Evolutionary conservation across 441 rosid species (phyloP).

Genomic region (Macaranga tanarius): DNA sequence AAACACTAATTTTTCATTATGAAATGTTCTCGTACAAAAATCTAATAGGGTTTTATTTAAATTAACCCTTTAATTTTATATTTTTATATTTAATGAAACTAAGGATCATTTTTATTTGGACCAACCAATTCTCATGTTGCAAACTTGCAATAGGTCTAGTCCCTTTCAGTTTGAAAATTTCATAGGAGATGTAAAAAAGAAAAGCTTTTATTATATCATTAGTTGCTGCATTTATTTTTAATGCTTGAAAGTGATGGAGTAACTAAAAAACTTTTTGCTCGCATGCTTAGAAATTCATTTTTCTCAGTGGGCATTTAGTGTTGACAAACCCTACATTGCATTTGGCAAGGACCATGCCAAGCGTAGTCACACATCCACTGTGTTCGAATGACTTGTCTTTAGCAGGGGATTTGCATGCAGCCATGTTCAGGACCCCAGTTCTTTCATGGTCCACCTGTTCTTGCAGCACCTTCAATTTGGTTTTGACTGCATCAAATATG

Average conservation of each 20-base stretch:
- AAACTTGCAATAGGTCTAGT: background rate
- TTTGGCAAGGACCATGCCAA: no score
- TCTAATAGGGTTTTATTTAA: no score
- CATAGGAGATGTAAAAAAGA: background rate
- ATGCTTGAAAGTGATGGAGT: background rate
- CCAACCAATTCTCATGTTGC: background rate
- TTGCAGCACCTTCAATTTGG: background rate
- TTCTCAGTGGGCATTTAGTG: background rate
- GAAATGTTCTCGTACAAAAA: no score
- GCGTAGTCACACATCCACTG: background rate
- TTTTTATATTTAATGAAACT: no score
- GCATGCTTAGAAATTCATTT: background rate
- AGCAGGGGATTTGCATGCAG: background rate
- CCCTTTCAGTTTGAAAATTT: background rate
- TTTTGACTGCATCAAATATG: background rate
- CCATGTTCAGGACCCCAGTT: background rate
- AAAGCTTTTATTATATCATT: no score
- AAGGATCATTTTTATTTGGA: background rate
- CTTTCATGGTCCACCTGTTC: background rate
- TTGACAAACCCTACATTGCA: no score
- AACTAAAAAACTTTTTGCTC: background rate
- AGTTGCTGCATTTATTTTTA: background rate
- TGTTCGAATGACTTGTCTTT: background rate
- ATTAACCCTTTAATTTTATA: no score
- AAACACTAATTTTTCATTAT: no score